Base-by-base conservation (phyloP, 306 rosid species). In the Dalbergia cultrata region DNA sequence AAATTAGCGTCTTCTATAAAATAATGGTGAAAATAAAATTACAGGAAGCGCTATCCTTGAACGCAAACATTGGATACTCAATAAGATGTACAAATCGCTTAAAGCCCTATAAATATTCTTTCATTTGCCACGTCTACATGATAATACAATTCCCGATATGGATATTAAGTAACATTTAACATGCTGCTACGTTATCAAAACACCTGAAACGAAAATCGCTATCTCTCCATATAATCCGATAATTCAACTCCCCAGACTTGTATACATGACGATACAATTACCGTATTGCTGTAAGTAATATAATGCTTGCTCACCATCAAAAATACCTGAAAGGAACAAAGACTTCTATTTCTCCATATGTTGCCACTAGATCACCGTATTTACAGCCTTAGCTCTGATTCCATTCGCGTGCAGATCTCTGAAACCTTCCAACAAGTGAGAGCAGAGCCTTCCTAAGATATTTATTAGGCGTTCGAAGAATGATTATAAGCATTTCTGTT, bases 401-500 rank as follows among this genome's bases (percentile, higher is more conserved):
- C 52, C 34, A 37, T 31, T 63, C 58, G 44, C 43, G 4, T 60
- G 59, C 41, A 37, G 41, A 37, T 7, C 41, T 4, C 41, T 26
- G 31, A 26, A 26, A 26, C 31, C 31, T 26, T 26, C 31, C 31
- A 26, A 26, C 31, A 26, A 26, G 31, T 26, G 31, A 5, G 34
- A 60, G 53, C 26, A 61, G 26, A 62, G 37, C 45, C 35, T 70
- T 70, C 60, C 56, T 57, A 33, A 64, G 44, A 54, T 65, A 73
- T 67, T 61, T 65, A 73, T 67, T 62, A 52, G 26, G 78, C 33
- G 34, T 68, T 79, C 13, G 88, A 37, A 61, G 89, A 45, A 75
- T 45, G 49, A 60, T 72, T 69, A 19, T 33, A 49, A 52, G 85
- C 77, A 75, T 72, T 86, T 77, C 77, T 83, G 74, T 34, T 50